phyloP scores from a whole-genome alignment of 1,284 basidiomycete species.

The Cutaneotrichosporon mucoides region DNA sequence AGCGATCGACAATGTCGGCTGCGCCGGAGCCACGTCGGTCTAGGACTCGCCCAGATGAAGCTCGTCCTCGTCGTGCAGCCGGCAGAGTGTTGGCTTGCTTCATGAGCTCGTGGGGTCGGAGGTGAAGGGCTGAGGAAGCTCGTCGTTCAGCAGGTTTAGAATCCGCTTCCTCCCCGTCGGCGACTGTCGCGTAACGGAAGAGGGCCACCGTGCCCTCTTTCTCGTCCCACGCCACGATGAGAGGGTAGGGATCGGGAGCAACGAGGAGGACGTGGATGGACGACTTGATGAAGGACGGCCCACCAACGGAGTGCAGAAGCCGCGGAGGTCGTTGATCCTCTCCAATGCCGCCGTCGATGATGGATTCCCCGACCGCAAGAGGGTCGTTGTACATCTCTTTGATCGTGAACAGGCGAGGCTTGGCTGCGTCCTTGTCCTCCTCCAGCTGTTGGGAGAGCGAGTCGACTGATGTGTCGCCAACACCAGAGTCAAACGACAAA shows the following conservation, averaged over 20 bases:
- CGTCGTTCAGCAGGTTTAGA: no score
- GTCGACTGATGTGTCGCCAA: constrained; percentile 1
- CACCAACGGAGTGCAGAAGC: background rate
- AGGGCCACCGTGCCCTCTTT: constrained; percentile 33
- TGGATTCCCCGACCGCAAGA: constrained; percentile 54
- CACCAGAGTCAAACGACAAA: background rate
- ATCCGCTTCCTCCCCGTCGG: constrained; percentile 4
- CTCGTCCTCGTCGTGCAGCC: background rate
- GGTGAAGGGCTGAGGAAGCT: background rate
- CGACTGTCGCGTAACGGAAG: constrained; percentile 24
- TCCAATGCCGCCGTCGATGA: constrained; percentile 15
- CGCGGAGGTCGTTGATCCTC: background rate
- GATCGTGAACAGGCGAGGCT: constrained; percentile 69
- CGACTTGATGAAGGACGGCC: background rate
- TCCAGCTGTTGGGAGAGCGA: background rate
- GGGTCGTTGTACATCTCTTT: constrained; percentile 67
- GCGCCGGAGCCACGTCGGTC: background rate
- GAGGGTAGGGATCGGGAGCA: constrained; percentile 29
- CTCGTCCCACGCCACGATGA: constrained; percentile 32
- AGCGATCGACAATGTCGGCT: constrained; percentile 22
- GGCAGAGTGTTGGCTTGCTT: constrained; percentile 6
- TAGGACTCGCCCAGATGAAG: background rate
- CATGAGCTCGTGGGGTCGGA: constrained; percentile 33
- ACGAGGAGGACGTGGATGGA: constrained; percentile 23
- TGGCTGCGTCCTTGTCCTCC: constrained; percentile 50